Evolutionary conservation across 768 basidiomycete species (phyloP).

Genomic region (Sistotremastrum suecicum): DNA sequence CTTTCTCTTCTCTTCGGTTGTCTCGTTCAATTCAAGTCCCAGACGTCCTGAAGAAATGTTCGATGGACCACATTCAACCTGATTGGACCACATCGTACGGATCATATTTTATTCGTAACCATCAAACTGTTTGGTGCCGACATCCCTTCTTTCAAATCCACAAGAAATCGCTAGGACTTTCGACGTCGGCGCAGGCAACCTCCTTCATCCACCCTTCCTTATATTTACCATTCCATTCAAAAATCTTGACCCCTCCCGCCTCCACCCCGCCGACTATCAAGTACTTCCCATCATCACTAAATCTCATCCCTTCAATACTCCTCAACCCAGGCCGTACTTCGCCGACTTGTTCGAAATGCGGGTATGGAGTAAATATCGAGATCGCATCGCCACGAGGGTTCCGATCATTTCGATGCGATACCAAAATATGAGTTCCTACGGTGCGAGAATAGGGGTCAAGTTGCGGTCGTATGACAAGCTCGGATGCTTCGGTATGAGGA

Average conservation of each 20-base stretch:
- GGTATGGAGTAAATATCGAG: conserved; percentile 32
- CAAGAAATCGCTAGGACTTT: conserved; percentile 20
- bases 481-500: conserved; percentile 38
- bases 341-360: conserved; percentile 25
- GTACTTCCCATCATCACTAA: conserved; percentile 44
- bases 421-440: conserved; percentile 37
- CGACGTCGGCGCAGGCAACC: conserved; percentile 27
- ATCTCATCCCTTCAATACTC: conserved; percentile 54
- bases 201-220: conserved; percentile 33
- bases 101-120: too few relatives aligned
- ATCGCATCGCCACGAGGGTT: conserved; percentile 58
- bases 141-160: conserved; percentile 17
- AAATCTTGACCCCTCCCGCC: conserved; percentile 58
- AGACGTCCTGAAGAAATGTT: too few relatives aligned
- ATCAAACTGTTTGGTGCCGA: too few relatives aligned
- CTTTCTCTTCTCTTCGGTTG: too few relatives aligned
- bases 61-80: too few relatives aligned
- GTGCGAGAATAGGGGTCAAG: conserved; percentile 7
- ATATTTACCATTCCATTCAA: conserved; percentile 38
- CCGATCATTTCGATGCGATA: conserved; percentile 65
- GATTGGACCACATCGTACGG: too few relatives aligned
- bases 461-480: conserved; percentile 33
- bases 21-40: too few relatives aligned
- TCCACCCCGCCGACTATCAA: conserved; percentile 48
- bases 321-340: conserved; percentile 58